Evolutionary conservation across 441 rosid species (phyloP).

Genomic region (Raphanus hybrid): DNA sequence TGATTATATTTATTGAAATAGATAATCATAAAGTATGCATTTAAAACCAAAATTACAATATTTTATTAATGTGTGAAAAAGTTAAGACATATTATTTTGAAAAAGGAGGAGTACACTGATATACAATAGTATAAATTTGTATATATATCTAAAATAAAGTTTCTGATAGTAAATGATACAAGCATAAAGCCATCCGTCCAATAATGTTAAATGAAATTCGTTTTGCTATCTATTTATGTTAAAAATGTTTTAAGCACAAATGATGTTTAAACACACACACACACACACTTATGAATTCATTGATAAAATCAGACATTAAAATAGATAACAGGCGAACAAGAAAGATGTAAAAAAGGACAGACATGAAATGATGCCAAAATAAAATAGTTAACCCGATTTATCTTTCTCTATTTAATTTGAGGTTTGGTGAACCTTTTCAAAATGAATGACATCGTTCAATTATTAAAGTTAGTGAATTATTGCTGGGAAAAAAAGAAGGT

Average conservation of each 20-base stretch:
- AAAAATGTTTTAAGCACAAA: not conserved
- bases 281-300: not conserved
- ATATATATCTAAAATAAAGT: not conserved
- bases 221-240: not conserved
- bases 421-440: slow-evolving; percentile 4
- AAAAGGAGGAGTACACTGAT: not conserved
- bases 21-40: too few species aligned
- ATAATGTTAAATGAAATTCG: not conserved
- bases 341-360: not conserved
- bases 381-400: not conserved
- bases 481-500: not conserved
- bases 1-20: too few species aligned
- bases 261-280: not conserved
- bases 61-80: too few species aligned
- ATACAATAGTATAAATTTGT: not conserved
- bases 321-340: not conserved
- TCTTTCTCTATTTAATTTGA: not conserved
- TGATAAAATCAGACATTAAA: not conserved
- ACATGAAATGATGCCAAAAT: not conserved
- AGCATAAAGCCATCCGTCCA: not conserved
- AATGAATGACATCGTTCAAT: slow-evolving; percentile 17
- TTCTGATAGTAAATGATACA: not conserved
- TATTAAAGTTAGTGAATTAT: slow-evolving; percentile 25
- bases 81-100: too few species aligned
- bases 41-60: too few species aligned